These are phyloP conservation scores for Paraphaeosphaeria sporulosa DNA, from an alignment of 2,329 filamentous ascomycete species.

Conservation along the genomic window DNA sequence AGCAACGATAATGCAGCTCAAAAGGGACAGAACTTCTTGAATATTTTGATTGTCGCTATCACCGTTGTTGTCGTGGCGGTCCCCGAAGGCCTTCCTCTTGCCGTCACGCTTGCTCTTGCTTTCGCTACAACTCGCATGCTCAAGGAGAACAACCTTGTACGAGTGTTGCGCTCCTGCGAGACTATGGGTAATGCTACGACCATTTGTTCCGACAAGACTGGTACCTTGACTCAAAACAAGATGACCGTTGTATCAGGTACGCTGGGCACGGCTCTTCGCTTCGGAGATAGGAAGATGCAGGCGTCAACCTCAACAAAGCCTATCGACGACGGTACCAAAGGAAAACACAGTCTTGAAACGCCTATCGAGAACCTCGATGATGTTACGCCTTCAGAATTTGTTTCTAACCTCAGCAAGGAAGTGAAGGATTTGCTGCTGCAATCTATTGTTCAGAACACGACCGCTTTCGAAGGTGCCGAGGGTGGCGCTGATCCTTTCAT, in stretches of 20 bases:
- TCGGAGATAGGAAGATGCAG: conserved; percentile 56
- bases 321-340: conserved; percentile 41
- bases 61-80: conserved; percentile 75
- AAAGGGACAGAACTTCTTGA: conserved; percentile 77
- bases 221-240: conserved; percentile 53
- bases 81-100: conserved; percentile 70
- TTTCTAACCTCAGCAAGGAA: conserved; percentile 58
- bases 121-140: conserved; percentile 73
- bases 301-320: conserved; percentile 21
- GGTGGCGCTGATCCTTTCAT: conserved; percentile 64
- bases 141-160: conserved; percentile 75
- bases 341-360: conserved; percentile 39
- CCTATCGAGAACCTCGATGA: conserved; percentile 54
- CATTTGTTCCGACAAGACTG: conserved; percentile 73
- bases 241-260: conserved; percentile 74
- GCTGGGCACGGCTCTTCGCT: conserved; percentile 66
- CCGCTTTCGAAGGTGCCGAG: conserved; percentile 53
- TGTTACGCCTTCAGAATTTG: conserved; percentile 63
- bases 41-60: conserved; percentile 70
- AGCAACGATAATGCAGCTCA: conserved; percentile 65
- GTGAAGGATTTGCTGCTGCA: conserved; percentile 66
- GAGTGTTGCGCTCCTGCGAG: conserved; percentile 71
- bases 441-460: conserved; percentile 56
- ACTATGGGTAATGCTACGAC: conserved; percentile 77
- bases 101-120: conserved; percentile 72